phyloP scores from a whole-genome alignment of 495 filamentous ascomycete genomes.

The Aspergillus avenaceus region DNA sequence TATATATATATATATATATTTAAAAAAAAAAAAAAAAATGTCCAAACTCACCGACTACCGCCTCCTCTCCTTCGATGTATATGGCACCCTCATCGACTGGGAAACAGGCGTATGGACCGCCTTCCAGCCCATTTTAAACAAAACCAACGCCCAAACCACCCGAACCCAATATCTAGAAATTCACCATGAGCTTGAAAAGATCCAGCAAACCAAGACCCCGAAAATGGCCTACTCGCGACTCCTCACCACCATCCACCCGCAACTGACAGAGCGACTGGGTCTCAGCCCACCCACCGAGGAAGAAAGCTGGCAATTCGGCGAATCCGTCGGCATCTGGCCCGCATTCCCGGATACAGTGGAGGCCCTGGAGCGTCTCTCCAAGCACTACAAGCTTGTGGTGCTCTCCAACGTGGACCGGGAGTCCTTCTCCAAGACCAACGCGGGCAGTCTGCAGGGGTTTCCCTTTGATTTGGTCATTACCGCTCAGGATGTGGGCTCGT shows the following conservation, averaged over 20 bases:
- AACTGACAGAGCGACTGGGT: slow-evolving; percentile 38
- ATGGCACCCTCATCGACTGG: slow-evolving; percentile 81
- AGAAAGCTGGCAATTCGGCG: slow-evolving; percentile 42
- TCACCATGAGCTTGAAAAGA: slow-evolving; percentile 39
- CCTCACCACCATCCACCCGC: slow-evolving; percentile 45
- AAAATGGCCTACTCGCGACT: slow-evolving; percentile 54
- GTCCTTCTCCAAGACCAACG: slow-evolving; percentile 54
- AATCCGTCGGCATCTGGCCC: slow-evolving; percentile 55
- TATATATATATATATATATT: not conserved
- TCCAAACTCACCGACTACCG: slow-evolving; percentile 35
- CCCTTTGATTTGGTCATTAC: slow-evolving; percentile 68
- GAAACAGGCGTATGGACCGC: slow-evolving; percentile 44
- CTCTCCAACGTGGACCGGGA: slow-evolving; percentile 68
- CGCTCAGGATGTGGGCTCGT: slow-evolving; percentile 69
- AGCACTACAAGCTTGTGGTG: slow-evolving; percentile 64
- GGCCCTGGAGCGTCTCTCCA: slow-evolving; percentile 50
- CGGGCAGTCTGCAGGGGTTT: slow-evolving; percentile 42
- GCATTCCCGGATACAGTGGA: slow-evolving; percentile 63
- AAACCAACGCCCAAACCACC: slow-evolving; percentile 37
- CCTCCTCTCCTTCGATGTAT: slow-evolving; percentile 73
- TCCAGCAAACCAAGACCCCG: slow-evolving; percentile 47
- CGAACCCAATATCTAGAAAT: slow-evolving; percentile 33
- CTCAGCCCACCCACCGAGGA: slow-evolving; percentile 28
- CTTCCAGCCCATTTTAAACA: slow-evolving; percentile 39
- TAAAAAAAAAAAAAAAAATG: slow-evolving; percentile 17